Evolutionary conservation across 805 yeast genomes (phyloP).

Genomic region (Hanseniaspora singularis): DNA sequence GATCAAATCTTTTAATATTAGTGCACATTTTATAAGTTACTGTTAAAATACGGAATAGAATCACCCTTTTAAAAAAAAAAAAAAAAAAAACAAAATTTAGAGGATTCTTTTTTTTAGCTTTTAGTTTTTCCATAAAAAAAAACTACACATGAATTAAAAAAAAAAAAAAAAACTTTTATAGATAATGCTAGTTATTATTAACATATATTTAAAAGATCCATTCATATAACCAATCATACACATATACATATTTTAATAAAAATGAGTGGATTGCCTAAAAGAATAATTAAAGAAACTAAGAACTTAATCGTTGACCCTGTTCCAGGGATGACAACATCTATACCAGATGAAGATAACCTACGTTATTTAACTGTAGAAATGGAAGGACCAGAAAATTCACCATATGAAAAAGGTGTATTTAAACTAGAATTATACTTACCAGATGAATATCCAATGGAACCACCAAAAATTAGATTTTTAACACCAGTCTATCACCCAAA

Average conservation of each 20-base stretch:
- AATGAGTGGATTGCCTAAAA: constrained; percentile 53
- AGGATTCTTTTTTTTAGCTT: too few relatives aligned
- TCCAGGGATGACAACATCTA: constrained; percentile 76
- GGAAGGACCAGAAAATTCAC: constrained; percentile 83
- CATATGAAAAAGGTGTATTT: constrained; percentile 78
- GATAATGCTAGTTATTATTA: too few relatives aligned
- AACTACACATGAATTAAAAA: too few relatives aligned
- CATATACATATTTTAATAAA: neutral
- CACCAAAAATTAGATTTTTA: constrained; percentile 88
- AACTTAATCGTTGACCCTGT: constrained; percentile 87
- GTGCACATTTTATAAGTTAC: too few relatives aligned
- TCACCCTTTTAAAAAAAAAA: too few relatives aligned
- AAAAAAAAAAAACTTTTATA: too few relatives aligned
- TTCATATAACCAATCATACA: neutral
- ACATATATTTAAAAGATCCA: too few relatives aligned
- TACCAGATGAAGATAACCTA: constrained; percentile 86
- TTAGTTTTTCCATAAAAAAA: too few relatives aligned
- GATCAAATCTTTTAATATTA: too few relatives aligned
- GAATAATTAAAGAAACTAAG: constrained; percentile 93
- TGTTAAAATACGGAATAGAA: too few relatives aligned
- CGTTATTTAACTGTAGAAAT: constrained; percentile 86
- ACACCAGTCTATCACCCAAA: constrained; percentile 95
- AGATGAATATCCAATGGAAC: constrained; percentile 96
- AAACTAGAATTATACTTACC: constrained; percentile 79
- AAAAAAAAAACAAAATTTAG: too few relatives aligned